Evolutionary conservation across 345 rosid species (phyloP), one percentile per base, ranked within the genome.

Genomic region (Raphanus raphanistrum): DNA sequence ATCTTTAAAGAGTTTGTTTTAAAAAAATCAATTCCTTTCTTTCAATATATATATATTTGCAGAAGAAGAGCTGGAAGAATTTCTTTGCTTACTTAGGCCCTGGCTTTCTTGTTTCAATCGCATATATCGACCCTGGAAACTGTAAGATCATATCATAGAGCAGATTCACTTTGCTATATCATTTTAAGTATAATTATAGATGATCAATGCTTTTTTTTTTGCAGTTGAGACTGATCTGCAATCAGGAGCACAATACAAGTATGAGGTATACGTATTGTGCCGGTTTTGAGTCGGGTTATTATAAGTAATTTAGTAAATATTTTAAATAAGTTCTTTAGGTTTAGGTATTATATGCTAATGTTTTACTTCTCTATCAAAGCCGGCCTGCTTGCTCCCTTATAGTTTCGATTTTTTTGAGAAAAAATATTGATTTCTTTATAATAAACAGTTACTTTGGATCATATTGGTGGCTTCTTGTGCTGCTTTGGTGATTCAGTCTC

Each of bases 71-170:
- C 85, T 94, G 98, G 99, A 94, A 89, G 81, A 94, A 90, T 80
- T 78, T 94, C 32, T 90, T 94, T 71, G 86, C 98, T 33, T 94
- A 94, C 82, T 83, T 90, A 57, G 98, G 98, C 72, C 99, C 97
- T 11, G 99, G 98, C 54, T 94, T 94, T 80, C 98, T 94, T 61
- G 96, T 94, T 78, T 90, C 94, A 7, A 92, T 94, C 68, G 99
- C 98, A 28, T 94, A 94, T 76, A 94, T 90, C 71, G 99, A 94
- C 76, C 98, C 98, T 69, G 98, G 98, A 86, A 94, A 94, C 69
- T 90, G 98, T 94, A 85, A 87, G 93, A 52, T 63, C 55, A 13
- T 48, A 43, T 48, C 17, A 13, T 48, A 0, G 58, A 28, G 1
- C 43, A 16, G 4, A 36, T 54, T 31, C 66, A 52, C 4, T 58